These are phyloP conservation scores for Panellus pusillus DNA, from an alignment of 768 basidiomycete genomes.

Conservation along the genomic window DNA sequence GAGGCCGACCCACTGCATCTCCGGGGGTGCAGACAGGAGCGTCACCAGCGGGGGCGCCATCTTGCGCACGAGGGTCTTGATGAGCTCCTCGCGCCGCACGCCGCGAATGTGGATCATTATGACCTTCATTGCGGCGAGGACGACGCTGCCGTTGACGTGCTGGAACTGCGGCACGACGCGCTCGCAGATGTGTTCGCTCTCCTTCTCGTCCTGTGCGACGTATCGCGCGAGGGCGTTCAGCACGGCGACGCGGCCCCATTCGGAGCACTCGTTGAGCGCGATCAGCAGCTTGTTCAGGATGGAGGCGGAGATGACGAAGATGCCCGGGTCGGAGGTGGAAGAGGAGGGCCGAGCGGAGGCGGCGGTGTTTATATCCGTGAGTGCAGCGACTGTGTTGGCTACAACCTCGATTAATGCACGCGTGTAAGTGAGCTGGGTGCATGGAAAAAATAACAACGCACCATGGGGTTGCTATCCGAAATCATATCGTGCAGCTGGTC, in stretches of 20 bases:
- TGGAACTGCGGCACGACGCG: constrained; percentile 98
- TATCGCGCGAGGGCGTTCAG: constrained; percentile 86
- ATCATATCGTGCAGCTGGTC: constrained; percentile 90
- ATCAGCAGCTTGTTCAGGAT: constrained; percentile 89
- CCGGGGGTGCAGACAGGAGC: constrained; percentile 92
- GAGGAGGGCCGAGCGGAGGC: constrained; percentile 58
- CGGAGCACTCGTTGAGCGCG: constrained; percentile 96
- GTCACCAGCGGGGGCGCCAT: constrained; percentile 98
- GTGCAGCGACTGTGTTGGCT: constrained; percentile 93
- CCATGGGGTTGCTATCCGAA: constrained; percentile 96
- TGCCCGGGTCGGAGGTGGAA: constrained; percentile 57
- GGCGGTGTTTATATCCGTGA: constrained; percentile 88
- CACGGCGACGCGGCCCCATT: constrained; percentile 97
- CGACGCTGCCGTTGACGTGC: constrained; percentile 94
- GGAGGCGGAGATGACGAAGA: constrained; percentile 80
- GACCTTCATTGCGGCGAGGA: constrained; percentile 95
- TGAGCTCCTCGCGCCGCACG: constrained; percentile 79
- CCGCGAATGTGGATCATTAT: constrained; percentile 96
- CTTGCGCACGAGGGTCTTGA: constrained; percentile 85
- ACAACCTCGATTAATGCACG: constrained; percentile 66
- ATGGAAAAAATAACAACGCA: constrained; percentile 25
- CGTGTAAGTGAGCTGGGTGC: not conserved
- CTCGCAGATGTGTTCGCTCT: constrained; percentile 98
- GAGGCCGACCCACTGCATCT: constrained; percentile 98
- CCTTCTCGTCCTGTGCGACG: constrained; percentile 81